phyloP scores from a whole-genome alignment of 495 filamentous ascomycete genomes.

The Penicillium fimorum region DNA sequence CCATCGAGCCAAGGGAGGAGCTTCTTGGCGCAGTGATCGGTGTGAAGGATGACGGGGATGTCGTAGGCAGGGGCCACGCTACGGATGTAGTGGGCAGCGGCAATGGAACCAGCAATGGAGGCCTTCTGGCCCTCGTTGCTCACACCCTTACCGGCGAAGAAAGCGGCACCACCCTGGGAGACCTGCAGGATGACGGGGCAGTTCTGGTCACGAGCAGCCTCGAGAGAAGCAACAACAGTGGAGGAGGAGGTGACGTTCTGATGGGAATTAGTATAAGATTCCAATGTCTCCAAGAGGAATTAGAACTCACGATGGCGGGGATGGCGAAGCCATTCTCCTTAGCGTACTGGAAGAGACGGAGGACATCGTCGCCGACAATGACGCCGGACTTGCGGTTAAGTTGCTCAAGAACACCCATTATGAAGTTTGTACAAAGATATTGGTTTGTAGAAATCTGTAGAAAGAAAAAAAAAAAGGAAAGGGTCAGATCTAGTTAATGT shows the following conservation, averaged over 20 bases:
- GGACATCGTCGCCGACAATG: conserved; percentile 83
- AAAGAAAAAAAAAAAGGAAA: conserved; percentile 12
- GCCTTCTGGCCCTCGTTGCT: conserved; percentile 81
- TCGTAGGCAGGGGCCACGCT: conserved; percentile 82
- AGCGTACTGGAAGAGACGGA: conserved; percentile 76
- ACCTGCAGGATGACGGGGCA: conserved; percentile 87
- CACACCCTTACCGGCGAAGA: conserved; percentile 91
- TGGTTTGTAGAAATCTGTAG: conserved; percentile 8
- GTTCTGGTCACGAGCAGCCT: conserved; percentile 88
- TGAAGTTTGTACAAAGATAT: conserved; percentile 27
- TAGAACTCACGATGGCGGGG: conserved; percentile 74
- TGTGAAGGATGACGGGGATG: conserved; percentile 88
- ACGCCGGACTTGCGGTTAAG: conserved; percentile 79
- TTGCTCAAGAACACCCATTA: conserved; percentile 63
- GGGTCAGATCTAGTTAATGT: conserved; percentile 14
- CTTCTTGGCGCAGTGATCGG: conserved; percentile 93
- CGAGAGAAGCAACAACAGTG: conserved; percentile 82
- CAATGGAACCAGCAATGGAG: conserved; percentile 81
- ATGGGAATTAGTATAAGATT: neutral
- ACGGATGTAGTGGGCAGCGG: conserved; percentile 92
- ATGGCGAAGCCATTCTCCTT: conserved; percentile 85
- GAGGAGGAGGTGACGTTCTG: conserved; percentile 88
- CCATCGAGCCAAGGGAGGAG: conserved; percentile 94
- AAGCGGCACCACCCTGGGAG: conserved; percentile 91
- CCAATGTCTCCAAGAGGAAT: neutral